Evolutionary conservation across 169 alveolate genomes (phyloP), one percentile per base, ranked within the genome.

Genomic region (Eimeria necatrix): DNA sequence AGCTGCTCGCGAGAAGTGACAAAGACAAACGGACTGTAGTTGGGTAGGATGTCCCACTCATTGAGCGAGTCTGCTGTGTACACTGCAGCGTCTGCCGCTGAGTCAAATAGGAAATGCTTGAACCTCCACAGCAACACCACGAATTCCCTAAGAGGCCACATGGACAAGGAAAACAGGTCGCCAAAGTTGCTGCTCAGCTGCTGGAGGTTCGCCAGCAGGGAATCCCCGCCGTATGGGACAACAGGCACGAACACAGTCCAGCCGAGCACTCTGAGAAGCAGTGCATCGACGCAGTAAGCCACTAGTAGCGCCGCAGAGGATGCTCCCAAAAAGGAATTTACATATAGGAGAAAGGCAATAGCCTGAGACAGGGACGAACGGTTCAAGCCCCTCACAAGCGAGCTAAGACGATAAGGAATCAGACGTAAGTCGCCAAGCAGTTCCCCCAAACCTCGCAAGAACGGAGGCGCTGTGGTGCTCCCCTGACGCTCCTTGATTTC

Each of bases 281-380:
- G 61, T 22, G 81, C 70, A 26, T 86, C 93, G 83, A 86, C 41
- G 22, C 93, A 86, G 80, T 86, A 86, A 12, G 93, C 81, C 59
- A 86, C 93, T 18, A 86, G 84, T 16, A 86, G 93, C 46, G 93
- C 93, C 14, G 93, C 93, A 3, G 93, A 86, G 32, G 81, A 86
- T 3, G 93, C 70, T 14, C 84, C 60, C 7, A 86, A 49, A 41
- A 86, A 86, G n/a, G 93, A 56, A 32, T 86, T 86, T 53, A 64
- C 14, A 51, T 86, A 74, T 22, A 86, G 83, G 51, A 86, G 81
- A 60, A 60, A 48, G 64, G 93, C 49, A 61, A 49, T n/a, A 46
- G 22, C 84, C 68, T 59, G 41, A 68, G 93, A 46, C 41, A 86
- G 70, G 78, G 78, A 84, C 12, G 48, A 84, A 48, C 8, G 74